A percentile compares a stretch with the other conserved stretches of the same genome.
Conservation (phyloP, 2,329 filamentous ascomycete species). For the Colletotrichum phormii region DNA sequence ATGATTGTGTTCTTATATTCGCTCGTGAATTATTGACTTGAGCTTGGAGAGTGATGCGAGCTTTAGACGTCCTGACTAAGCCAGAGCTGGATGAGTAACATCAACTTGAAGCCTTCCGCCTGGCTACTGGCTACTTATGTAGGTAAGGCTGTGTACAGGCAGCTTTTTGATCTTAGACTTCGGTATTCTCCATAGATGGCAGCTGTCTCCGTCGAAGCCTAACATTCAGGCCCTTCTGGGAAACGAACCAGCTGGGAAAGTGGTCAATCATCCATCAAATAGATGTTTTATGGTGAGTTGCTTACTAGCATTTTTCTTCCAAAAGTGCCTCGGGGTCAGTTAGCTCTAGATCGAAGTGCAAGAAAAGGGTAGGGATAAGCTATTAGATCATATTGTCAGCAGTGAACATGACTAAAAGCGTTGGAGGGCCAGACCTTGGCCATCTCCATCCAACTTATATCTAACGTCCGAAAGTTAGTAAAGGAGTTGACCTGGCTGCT, state of each 20-base stretch:
- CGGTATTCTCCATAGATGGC: background rate
- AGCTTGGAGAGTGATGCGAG: no score
- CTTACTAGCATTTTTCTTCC: conserved; percentile 20
- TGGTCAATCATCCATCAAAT: background rate
- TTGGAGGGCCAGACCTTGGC: background rate
- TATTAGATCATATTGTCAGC: background rate
- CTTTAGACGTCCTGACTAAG: no score
- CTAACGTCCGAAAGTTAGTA: background rate
- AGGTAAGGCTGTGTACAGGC: no score
- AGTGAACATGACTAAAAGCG: rapidly evolving
- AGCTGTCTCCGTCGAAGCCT: conserved; percentile 4
- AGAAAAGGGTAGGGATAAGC: conserved; percentile 16
- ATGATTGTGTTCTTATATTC: no score
- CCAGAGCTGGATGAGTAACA: no score
- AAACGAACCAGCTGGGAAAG: conserved; percentile 7
- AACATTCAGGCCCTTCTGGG: conserved; percentile 10
- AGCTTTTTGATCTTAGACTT: background rate
- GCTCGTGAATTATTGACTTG: no score
- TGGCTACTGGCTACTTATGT: no score
- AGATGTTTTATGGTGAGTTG: background rate
- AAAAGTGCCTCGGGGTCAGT: background rate
- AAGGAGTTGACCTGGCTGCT: background rate
- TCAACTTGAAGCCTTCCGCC: no score
- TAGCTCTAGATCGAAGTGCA: conserved; percentile 26
- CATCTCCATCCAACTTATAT: conserved; percentile 36